phyloP scores from a whole-genome alignment of 352 stramenopile species.

The Globisporangium heterothallicum region DNA sequence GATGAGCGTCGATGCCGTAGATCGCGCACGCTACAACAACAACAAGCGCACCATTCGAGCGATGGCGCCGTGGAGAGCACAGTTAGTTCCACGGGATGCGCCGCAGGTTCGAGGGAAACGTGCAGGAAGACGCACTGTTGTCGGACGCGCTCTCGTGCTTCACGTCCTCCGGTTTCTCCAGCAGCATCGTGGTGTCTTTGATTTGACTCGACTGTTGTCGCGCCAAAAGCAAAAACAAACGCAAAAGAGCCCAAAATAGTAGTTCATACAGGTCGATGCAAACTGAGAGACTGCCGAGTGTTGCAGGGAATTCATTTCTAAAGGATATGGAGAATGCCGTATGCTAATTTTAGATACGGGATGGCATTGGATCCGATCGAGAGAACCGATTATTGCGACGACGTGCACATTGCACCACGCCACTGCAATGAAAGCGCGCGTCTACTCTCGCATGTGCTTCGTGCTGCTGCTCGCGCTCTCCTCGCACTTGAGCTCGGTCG shows the following conservation, averaged over 20 bases:
- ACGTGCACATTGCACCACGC: too few relatives aligned
- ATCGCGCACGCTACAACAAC: slow-evolving; percentile 58
- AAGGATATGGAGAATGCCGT: neutral
- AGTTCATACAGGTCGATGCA: neutral
- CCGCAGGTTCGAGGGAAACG: too few relatives aligned
- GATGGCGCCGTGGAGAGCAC: too few relatives aligned
- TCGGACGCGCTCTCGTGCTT: slow-evolving; percentile 69
- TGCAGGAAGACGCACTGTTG: slow-evolving; percentile 34
- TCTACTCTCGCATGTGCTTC: neutral
- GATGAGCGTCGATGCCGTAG: slow-evolving; percentile 82
- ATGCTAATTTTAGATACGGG: neutral
- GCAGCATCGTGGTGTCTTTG: slow-evolving; percentile 38
- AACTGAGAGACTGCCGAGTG: too few relatives aligned
- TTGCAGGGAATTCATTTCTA: too few relatives aligned
- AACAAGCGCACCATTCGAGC: neutral
- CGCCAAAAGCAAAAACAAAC: neutral
- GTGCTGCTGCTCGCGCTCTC: neutral
- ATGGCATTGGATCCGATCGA: too few relatives aligned
- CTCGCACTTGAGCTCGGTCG: neutral
- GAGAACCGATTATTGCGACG: too few relatives aligned
- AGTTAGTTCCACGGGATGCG: too few relatives aligned
- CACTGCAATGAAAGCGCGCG: too few relatives aligned
- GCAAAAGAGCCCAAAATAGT: neutral
- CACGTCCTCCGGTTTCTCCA: slow-evolving; percentile 77
- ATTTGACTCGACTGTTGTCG: neutral